Base-by-base conservation (phyloP, 169 alveolate species). In the Plasmodium knowlesi region DNA sequence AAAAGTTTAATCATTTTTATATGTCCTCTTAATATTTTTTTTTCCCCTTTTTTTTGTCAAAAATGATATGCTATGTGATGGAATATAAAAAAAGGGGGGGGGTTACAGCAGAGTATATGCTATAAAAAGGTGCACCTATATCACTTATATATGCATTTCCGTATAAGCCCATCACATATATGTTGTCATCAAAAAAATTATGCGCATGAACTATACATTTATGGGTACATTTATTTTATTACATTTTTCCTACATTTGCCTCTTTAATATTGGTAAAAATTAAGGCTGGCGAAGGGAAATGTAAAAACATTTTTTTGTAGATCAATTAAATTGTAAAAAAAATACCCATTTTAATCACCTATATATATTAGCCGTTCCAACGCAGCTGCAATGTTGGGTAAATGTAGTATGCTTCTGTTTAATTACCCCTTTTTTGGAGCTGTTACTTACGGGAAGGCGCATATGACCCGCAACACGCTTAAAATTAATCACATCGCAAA, bases 91-190 rank as follows among this genome's bases (percentile, higher is more conserved):
- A 2, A 54, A 54, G 72, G n/a, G 32, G 30, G 5, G 30, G 34
- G 5, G 37, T 16, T 2, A n/a, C 61, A 50, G 19, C 61, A 67
- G 76, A n/a, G n/a, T n/a, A n/a, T 46, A 50, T 25, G 25, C 76
- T 41, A 41, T 50, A 39, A n/a, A 88, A 88, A 88, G 81, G 83
- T 88, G 82, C 94, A 88, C 94, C 94, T 88, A 88, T 30, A 88
- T 88, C 94, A 88, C 94, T n/a, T n/a, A n/a, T 76, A 79, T 78
- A 88, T 1, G 28, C n/a, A 8, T n/a, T 71, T 46, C 25, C 67
- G 3, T 12, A 19, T 70, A 39, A 28, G 37, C 37, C 37, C 76
- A 22, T 8, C 37, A 67, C 22, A 67, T 67, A 67, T 67, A 67
- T 67, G 30, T 67, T 67, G 6, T 8, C 30, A 28, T 67, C n/a